A percentile compares a stretch with the other conserved stretches of the same genome.
phyloP scores from a whole-genome alignment of 2,329 filamentous ascomycete species.

The Xylariaceae sp. region DNA sequence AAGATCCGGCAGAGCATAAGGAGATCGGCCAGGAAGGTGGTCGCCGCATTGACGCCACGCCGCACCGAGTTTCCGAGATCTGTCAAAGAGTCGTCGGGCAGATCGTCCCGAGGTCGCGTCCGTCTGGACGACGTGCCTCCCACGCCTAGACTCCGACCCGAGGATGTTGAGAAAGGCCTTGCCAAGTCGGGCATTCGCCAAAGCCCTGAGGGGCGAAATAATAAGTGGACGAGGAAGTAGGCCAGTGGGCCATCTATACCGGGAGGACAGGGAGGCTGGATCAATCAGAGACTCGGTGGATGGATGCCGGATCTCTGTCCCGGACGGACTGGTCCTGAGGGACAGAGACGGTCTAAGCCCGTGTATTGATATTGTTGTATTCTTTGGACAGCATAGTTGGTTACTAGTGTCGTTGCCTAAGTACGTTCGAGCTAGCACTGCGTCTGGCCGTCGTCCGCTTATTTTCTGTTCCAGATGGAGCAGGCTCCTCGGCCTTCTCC shows the following conservation, averaged over 20 bases:
- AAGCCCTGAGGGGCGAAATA: constrained; percentile 23
- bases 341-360: constrained; percentile 5
- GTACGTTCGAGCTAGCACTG: constrained; percentile 72
- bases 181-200: constrained; percentile 28
- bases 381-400: constrained; percentile 40
- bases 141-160: constrained; percentile 48
- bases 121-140: constrained; percentile 53
- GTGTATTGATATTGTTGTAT: constrained; percentile 6
- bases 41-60: constrained; percentile 56
- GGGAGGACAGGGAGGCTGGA: background rate
- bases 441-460: constrained; percentile 44
- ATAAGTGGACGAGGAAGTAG: constrained; percentile 28
- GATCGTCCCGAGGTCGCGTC: constrained; percentile 36
- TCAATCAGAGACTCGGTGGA: constrained; percentile 2
- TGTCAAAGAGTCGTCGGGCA: constrained; percentile 40
- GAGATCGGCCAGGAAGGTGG: constrained; percentile 59
- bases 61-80: constrained; percentile 56
- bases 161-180: constrained; percentile 56
- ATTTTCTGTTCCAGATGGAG: constrained; percentile 17
- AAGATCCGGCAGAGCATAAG: constrained; percentile 67
- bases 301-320: constrained; percentile 6
- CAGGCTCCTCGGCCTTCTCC: constrained; percentile 18
- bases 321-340: constrained; percentile 3
- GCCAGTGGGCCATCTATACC: constrained; percentile 1
- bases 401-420: constrained; percentile 49